Base-by-base conservation (phyloP, 208 protist genomes). In the Acanthamoeba rhysodes region DNA sequence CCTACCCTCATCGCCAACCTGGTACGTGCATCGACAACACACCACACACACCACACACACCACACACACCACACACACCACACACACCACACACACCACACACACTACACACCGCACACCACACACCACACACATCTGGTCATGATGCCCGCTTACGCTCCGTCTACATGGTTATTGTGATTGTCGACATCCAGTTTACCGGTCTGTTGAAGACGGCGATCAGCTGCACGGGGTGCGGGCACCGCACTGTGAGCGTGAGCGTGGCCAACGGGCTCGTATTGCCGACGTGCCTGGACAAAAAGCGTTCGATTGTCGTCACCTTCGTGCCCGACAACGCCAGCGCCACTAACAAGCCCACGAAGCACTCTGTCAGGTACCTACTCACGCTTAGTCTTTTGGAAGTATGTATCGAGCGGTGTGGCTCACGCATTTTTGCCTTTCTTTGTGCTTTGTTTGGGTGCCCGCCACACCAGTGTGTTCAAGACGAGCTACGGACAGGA, bases 401-500 rank as follows among this genome's bases (percentile, higher is more conserved):
- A 45, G 37, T 4, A 41, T 45, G 41, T 45, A 2, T 45, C 41
- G 2, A 5, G 41, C 41, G 3, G 41, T 45, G 41, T 45, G 41
- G 41, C 41, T 45, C 41, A 45, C 41, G 41, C 41, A 45, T 45
- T 45, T 45, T 45, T 45, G 41, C 41, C 41, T 10, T 45, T 45
- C 41, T 45, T 45, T 45, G 41, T 45, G 41, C 41, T 45, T 45
- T 45, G 41, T 45, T 45, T 45, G 41, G n/a, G n/a, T n/a, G n/a
- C n/a, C n/a, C 41, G 41, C 41, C 41, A n/a, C 10, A 27, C 53
- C 24, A 84, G 74, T 20, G 74, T 84, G 37, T 84, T 84, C 45
- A 84, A 84, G 74, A 84, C 74, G 34, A 84, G 74, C 74, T 84
- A 84, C 74, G 74, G 74, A 3, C 74, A 84, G 32, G 74, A 84